These are phyloP conservation scores for Wickerhamomyces pijperi DNA, from an alignment of 805 yeast species.

Conservation along the genomic window DNA sequence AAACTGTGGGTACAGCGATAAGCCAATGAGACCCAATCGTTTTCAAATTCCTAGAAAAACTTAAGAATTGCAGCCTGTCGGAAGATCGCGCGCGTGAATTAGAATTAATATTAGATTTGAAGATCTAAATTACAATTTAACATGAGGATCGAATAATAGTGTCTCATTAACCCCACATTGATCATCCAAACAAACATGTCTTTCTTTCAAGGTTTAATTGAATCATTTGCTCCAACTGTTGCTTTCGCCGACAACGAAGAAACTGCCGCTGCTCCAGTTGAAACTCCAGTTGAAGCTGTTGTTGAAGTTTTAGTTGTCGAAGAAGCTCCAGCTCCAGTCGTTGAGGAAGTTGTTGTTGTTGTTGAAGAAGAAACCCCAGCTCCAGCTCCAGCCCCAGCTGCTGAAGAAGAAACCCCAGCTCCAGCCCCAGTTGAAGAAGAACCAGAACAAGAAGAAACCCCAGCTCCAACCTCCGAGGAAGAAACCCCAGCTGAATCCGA, in stretches of 20 bases:
- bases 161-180: no score
- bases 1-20: background rate
- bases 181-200: conserved; percentile 5
- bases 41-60: background rate
- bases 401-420: conserved; percentile 4
- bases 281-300: conserved; percentile 4
- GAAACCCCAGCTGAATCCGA: conserved; percentile 4
- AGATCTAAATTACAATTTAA: no score
- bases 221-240: conserved; percentile 62
- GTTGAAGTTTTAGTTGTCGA: no score
- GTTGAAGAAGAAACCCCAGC: conserved; percentile 2
- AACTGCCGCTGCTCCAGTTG: conserved; percentile 1
- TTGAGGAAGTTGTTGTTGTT: conserved; percentile 1
- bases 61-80: background rate
- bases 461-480: conserved; percentile 8
- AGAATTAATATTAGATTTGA: no score
- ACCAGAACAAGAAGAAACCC: conserved; percentile 8
- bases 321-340: conserved; percentile 1
- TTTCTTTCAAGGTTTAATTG: conserved; percentile 35
- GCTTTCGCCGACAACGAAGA: conserved; percentile 58
- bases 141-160: no score
- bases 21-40: conserved; percentile 1
- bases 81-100: no score
- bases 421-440: conserved; percentile 6
- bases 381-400: conserved; percentile 2